Evolutionary conservation across 345 rosid species (phyloP).

Genomic region (Draba incana): DNA sequence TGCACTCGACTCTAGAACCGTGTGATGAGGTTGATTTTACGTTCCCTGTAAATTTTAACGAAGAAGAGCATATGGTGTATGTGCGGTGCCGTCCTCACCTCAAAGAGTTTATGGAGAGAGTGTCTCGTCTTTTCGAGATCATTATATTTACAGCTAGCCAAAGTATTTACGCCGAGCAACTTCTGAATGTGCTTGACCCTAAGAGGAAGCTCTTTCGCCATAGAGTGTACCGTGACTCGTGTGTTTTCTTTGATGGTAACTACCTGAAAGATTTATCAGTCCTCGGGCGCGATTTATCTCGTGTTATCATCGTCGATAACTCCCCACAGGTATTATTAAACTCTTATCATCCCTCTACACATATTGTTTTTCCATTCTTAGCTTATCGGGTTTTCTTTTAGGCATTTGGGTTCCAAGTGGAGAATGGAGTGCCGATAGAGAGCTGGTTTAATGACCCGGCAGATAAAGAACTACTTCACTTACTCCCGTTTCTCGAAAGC

Average conservation of each 20-base stretch:
- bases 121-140: constrained; percentile 81
- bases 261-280: constrained; percentile 91
- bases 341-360: constrained; percentile 2
- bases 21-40: constrained; percentile 91
- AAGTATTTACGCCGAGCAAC: constrained; percentile 96
- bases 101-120: constrained; percentile 88
- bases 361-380: not conserved
- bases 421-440: constrained; percentile 96
- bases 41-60: constrained; percentile 84
- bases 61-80: constrained; percentile 80
- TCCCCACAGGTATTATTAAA: constrained; percentile 92
- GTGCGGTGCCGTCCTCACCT: constrained; percentile 95
- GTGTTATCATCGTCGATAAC: constrained; percentile 83
- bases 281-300: constrained; percentile 95
- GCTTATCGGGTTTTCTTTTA: constrained; percentile 9
- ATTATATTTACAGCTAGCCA: constrained; percentile 98
- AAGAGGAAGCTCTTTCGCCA: constrained; percentile 90
- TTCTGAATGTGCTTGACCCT: constrained; percentile 98
- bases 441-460: constrained; percentile 94
- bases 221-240: constrained; percentile 92
- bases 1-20: constrained; percentile 88
- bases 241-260: constrained; percentile 93
- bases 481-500: constrained; percentile 91
- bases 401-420: constrained; percentile 99
- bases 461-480: constrained; percentile 77